Base-by-base conservation (phyloP, 495 filamentous ascomycete genomes). In the Cercophora samala region DNA sequence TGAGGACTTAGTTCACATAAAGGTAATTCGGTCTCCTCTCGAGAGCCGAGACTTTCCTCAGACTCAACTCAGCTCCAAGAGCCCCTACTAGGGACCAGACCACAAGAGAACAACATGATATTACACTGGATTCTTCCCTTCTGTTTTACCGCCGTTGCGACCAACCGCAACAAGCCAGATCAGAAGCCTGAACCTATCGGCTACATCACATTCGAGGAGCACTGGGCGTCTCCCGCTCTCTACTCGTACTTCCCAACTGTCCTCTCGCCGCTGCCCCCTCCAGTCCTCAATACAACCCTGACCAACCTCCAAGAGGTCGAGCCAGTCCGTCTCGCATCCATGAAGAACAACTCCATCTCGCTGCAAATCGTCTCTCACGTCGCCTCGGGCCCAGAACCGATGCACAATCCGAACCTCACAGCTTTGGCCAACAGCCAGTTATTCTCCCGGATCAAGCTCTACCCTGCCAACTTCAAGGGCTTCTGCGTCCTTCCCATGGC, bases 171-270 rank as follows among this genome's bases (percentile, higher is more conserved):
- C n/a, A 46, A 46, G 1, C 37, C 15, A 2, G 37, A 46, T 13
- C 37, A 11, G 2, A 46, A 46, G 13, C 37, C 37, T 9, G 15
- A 17, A 13, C 11, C 37, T 2, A 46, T 46, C 37, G 13, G 37
- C 37, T 46, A 46, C 66, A 86, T 89, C 64, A 77, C 87, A 13
- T 83, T 88, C 46, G 87, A 89, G 75, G 87, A 89, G 69, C 87
- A 87, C 70, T 88, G 37, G 37, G 37, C 13, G 2, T 46, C 37
- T 46, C 37, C 37, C 13, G 13, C 37, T 46, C 37, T 46, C 15
- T 46, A 81, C 75, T 75, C 83, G 13, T 72, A 80, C 83, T 74
- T 73, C 25, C 69, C 74, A 4, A 74, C 77, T 25, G 66, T 72
- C 51, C 60, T 64, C 53, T 42, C 65, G 55, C 58, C 69, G 21